Base-by-base conservation (phyloP, 345 rosid genomes). In the Euphorbia lathyris region DNA sequence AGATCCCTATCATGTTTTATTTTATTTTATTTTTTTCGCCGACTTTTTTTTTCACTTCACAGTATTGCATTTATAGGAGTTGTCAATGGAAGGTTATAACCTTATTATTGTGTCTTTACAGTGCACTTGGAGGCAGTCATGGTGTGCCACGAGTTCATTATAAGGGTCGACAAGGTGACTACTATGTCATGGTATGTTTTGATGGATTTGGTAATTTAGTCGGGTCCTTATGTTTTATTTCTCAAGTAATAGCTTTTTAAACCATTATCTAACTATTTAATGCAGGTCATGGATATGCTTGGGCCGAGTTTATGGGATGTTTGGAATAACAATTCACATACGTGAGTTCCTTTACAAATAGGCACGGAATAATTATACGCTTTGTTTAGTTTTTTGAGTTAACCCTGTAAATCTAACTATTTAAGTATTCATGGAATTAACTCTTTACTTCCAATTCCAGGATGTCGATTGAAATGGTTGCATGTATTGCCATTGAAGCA, bases 231-330 rank as follows among this genome's bases (percentile, higher is more conserved):
- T 7, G 36, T 13, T 22, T n/a, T 5, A 34, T 36, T 70, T n/a
- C 7, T 42, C 34, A 25, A 48, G 27, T 57, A 3, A 19, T 25
- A 70, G 25, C 52, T 40, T 59, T 27, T 29, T 1, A 26, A 12
- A 47, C 26, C 23, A 22, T 6, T 20, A 8, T 40, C 27, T 60
- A 17, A 7, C 16, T 74, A 40, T 66, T 58, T 11, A 36, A 53
- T 77, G 69, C 84, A 92, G 96, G 95, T 92, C 58, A 93, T 93
- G 97, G 97, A 93, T 83, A 87, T 87, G 67, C 87, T 91, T 59
- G 94, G 98, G 55, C 96, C 93, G 48, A 93, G 96, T 79, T 79
- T 93, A 68, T 88, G 93, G 93, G 97, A 86, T 81, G 85, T 84
- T 77, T 91, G 90, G 94, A 89, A 87, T 63, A 89, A 78, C 70